These are phyloP conservation scores for Elsinoe necatrix DNA, from an alignment of 2,329 filamentous ascomycete species.

Conservation along the genomic window DNA sequence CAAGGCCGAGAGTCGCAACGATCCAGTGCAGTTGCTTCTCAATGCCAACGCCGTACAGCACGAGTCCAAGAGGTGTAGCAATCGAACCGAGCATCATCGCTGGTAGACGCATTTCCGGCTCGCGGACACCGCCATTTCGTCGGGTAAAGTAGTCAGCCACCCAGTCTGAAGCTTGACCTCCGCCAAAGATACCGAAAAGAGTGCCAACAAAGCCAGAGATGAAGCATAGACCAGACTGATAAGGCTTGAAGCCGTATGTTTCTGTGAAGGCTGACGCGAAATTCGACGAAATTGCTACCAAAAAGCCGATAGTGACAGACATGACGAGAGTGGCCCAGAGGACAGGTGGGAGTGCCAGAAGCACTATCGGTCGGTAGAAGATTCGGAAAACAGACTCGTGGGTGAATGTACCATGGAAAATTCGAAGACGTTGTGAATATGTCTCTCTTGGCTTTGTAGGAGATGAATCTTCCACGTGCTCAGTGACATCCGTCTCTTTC, in stretches of 20 bases:
- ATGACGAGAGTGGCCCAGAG: conserved; percentile 49
- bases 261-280: conserved; percentile 25
- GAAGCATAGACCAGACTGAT: conserved; percentile 44
- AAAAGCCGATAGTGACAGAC: conserved; percentile 48
- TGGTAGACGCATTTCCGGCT: conserved; percentile 31
- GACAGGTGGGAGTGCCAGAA: conserved; percentile 43
- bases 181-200: conserved; percentile 42
- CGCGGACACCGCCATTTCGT: conserved; percentile 26
- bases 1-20: conserved; percentile 47
- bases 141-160: conserved; percentile 27
- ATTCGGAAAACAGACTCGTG: conserved; percentile 42
- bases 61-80: conserved; percentile 24
- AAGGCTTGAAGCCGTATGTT: conserved; percentile 27
- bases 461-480: neutral
- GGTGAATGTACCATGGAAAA: conserved; percentile 39
- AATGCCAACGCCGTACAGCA: conserved; percentile 30
- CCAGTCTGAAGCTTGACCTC: conserved; percentile 35
- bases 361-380: conserved; percentile 42
- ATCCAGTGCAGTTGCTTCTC: conserved; percentile 40
- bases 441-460: conserved; percentile 33
- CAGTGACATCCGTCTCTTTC: neutral
- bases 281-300: conserved; percentile 33
- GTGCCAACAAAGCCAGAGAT: conserved; percentile 42
- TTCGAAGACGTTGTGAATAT: conserved; percentile 43
- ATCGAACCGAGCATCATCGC: conserved; percentile 26